Conservation (phyloP, 169 alveolate genomes). For the Neospora caninum region DNA sequence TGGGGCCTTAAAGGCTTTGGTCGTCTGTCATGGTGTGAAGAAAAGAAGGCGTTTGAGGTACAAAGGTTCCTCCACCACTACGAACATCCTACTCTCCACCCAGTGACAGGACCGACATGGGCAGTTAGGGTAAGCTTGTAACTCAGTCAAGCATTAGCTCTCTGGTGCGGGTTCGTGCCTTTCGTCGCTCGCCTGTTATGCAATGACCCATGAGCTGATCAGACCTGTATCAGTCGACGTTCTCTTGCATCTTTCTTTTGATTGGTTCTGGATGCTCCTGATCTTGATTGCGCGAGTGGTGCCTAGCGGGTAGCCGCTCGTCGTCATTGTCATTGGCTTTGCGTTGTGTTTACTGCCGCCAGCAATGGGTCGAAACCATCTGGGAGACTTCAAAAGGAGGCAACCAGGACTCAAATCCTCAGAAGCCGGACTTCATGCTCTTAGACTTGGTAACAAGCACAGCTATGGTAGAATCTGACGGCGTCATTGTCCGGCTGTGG, state of each 20-base stretch:
- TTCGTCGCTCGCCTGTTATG: too few relatives aligned
- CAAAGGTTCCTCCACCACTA: slow-evolving; percentile 61
- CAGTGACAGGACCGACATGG: slow-evolving; percentile 61
- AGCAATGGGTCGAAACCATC: background rate
- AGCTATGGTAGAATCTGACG: background rate
- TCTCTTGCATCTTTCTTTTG: too few relatives aligned
- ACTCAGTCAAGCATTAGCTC: background rate
- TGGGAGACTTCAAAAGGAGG: background rate
- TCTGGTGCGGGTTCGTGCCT: too few relatives aligned
- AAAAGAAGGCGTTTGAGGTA: slow-evolving; percentile 53
- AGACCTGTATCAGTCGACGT: too few relatives aligned
- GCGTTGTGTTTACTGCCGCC: background rate
- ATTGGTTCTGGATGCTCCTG: too few relatives aligned
- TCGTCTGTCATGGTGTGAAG: slow-evolving; percentile 34
- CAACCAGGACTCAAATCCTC: background rate
- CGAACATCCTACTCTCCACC: slow-evolving; percentile 57
- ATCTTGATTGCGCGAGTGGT: too few relatives aligned
- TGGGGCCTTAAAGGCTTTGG: slow-evolving; percentile 58
- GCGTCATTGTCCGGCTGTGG: slow-evolving; percentile 4
- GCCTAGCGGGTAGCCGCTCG: too few relatives aligned
- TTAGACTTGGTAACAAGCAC: slow-evolving; percentile 1
- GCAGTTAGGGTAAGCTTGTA: slow-evolving; percentile 33
- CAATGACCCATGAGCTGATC: too few relatives aligned
- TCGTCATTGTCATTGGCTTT: too few relatives aligned
- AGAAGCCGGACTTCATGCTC: background rate